Evolutionary conservation across 176 grass and related monocot species (phyloP), one percentile per base, ranked within the genome.

Genomic region (Avena sativa): DNA sequence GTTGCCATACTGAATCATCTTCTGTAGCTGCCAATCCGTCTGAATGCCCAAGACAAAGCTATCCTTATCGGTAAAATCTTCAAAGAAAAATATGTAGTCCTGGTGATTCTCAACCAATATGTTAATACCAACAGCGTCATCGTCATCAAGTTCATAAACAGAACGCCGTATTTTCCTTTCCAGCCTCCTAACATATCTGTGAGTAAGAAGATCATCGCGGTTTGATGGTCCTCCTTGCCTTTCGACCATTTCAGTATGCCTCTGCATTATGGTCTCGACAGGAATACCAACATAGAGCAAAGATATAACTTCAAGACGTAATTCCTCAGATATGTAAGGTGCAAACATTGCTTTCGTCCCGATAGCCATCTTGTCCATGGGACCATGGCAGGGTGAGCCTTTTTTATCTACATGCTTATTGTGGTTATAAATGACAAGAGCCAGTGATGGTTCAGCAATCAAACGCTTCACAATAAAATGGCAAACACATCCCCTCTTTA

Each of bases 381-480:
- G 83, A 61, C 97, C 97, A 92, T 99, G 97, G 84, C 97, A 96
- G 20, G 97, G 94, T 70, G 84, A 59, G 38, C 92, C 97, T 83
- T 93, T 94, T 82, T 94, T 99, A 90, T 99, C 97, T 34, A 96
- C 80, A 90, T 99, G 97, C 66, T 96, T 99, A 82, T 99, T 82
- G 61, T 96, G 92, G 74, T 99, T 99, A 91, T 99, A 99, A 88
- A 99, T 99, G 62, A 96, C 87, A 77, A 99, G 93, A 50, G 97
- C 97, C 55, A 96, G 87, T 55, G 94, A 94, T 71, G 94, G 97
- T 88, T 96, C 92, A 46, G 94, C 93, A 79, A 99, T 94, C 81
- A 96, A 89, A 36, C 94, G 92, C 89, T 98, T 98, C 82, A 98
- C 97, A 64, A 98, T 98, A 82, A 96, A 98, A 94, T 94, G 97